These are phyloP conservation scores for Monosporascus ibericus DNA, from an alignment of 2,329 filamentous ascomycete genomes.

Conservation along the genomic window DNA sequence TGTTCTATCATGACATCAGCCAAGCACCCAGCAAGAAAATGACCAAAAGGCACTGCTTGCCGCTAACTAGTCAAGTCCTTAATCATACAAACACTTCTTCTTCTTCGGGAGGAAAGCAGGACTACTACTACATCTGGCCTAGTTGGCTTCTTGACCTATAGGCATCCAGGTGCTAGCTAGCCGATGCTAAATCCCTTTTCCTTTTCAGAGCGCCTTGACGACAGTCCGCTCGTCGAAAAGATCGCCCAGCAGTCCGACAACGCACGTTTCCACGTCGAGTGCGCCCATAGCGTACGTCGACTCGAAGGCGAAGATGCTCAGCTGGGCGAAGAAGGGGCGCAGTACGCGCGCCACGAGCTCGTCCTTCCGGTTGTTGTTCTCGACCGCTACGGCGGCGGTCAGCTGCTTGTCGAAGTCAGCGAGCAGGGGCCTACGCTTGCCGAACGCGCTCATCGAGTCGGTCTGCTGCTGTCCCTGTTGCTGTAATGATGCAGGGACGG, in stretches of 20 bases:
- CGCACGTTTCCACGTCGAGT: slow-evolving; percentile 60
- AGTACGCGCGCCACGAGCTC: slow-evolving; percentile 72
- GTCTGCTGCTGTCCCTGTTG: slow-evolving; percentile 16
- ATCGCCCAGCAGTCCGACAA: slow-evolving; percentile 61
- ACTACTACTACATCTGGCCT: too few relatives aligned
- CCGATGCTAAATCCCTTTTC: not conserved
- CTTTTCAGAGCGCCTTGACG: slow-evolving; percentile 49
- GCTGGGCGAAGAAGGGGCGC: slow-evolving; percentile 80
- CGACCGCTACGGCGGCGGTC: slow-evolving; percentile 26
- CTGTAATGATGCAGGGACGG: slow-evolving; percentile 5
- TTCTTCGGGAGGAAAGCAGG: too few relatives aligned
- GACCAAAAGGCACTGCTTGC: too few relatives aligned
- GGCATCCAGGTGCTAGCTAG: too few relatives aligned
- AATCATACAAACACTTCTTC: too few relatives aligned
- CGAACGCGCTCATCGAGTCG: slow-evolving; percentile 26
- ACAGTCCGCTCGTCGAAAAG: slow-evolving; percentile 73
- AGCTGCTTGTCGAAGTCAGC: slow-evolving; percentile 13
- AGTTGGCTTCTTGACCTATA: too few relatives aligned
- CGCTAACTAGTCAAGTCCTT: too few relatives aligned
- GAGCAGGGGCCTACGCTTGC: not conserved
- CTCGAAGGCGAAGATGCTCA: slow-evolving; percentile 93
- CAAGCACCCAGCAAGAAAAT: too few relatives aligned
- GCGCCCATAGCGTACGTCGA: slow-evolving; percentile 79
- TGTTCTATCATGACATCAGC: too few relatives aligned
- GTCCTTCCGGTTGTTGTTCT: slow-evolving; percentile 40